These are phyloP conservation scores for Rhizophora mangle DNA, from an alignment of 345 rosid genomes.

Conservation along the genomic window DNA sequence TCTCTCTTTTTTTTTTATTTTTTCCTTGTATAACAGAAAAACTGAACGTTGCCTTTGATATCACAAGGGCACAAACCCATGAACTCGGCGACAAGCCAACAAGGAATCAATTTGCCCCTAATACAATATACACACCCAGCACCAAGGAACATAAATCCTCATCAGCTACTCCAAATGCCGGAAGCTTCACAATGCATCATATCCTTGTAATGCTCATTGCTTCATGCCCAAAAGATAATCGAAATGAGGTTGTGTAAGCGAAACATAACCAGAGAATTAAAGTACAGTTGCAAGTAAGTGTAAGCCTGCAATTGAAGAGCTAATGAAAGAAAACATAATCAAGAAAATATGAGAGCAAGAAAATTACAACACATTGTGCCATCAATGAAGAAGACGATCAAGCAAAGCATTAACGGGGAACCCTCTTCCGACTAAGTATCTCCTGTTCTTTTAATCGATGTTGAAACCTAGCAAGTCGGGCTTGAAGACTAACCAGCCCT, in stretches of 20 bases:
- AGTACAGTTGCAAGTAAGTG: background rate
- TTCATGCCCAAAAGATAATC: background rate
- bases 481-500: constrained; percentile 64
- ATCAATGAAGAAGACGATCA: constrained; percentile 3
- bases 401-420: constrained; percentile 46
- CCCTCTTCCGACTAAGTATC: constrained; percentile 87
- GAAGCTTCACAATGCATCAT: background rate
- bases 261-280: background rate
- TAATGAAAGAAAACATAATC: background rate
- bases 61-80: constrained; percentile 11
- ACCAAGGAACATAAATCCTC: constrained; percentile 5
- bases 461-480: constrained; percentile 96
- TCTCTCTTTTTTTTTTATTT: background rate
- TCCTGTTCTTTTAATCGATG: constrained; percentile 96
- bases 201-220: constrained; percentile 6
- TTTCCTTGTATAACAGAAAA: background rate
- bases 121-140: constrained; percentile 8
- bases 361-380: constrained; percentile 24
- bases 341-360: constrained; percentile 4
- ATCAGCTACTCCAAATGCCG: background rate
- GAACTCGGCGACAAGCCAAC: constrained; percentile 1
- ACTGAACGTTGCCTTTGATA: constrained; percentile 3
- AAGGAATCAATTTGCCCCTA: constrained; percentile 12
- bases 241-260: background rate
- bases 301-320: background rate